These are phyloP conservation scores for Carnegiea gigantea DNA, from an alignment of 179 eudicot species.

Conservation along the genomic window DNA sequence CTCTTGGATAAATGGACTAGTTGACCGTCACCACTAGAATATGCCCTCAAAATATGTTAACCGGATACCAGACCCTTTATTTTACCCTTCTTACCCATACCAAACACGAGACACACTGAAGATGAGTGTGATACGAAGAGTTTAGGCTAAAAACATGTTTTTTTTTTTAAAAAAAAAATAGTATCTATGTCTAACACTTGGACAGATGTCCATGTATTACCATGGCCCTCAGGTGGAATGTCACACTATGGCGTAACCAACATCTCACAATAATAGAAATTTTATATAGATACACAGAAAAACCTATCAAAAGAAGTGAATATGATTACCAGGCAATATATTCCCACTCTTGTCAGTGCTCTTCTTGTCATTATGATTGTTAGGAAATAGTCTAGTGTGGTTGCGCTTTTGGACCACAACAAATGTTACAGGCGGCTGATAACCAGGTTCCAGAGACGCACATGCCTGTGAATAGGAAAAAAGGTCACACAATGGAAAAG, in stretches of 20 bases:
- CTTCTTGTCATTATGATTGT: conserved; percentile 67
- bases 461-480: conserved; percentile 56
- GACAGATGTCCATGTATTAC: no score
- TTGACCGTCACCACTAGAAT: no score
- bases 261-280: not conserved
- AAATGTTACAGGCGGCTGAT: conserved; percentile 94
- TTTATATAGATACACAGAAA: not conserved
- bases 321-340: conserved; percentile 71
- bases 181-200: no score
- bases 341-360: conserved; percentile 82
- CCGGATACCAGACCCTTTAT: no score
- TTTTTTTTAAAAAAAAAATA: no score
- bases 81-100: no score
- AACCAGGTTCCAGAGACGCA: conserved; percentile 79
- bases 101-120: no score
- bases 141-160: no score
- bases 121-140: no score
- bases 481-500: conserved; percentile 15
- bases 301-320: not conserved
- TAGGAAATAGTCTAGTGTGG: conserved; percentile 82
- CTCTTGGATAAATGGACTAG: no score
- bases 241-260: not conserved
- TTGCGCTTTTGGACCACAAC: conserved; percentile 96
- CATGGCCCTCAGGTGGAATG: not conserved
- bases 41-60: no score